A percentile compares a stretch with the other conserved stretches of the same genome.
Evolutionary conservation across 129 eudicot species (phyloP).

Genomic region (Rutidosis leptorrhynchoides): DNA sequence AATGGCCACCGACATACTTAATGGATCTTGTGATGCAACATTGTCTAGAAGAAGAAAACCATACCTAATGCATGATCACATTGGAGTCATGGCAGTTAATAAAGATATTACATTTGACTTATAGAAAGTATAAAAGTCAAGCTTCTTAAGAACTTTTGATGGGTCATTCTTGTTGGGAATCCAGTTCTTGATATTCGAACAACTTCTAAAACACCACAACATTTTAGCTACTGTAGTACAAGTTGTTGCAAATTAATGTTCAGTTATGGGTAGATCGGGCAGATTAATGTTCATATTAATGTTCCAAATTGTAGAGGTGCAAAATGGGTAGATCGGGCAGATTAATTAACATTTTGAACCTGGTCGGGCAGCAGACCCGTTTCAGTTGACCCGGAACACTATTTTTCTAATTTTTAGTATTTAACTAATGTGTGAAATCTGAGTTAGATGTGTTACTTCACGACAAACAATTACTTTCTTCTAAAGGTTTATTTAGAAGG

Average conservation of each 20-base stretch:
- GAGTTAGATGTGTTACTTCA: too few relatives aligned
- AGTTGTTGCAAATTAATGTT: conserved; percentile 56
- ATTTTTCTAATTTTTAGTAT: not conserved
- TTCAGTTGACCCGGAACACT: not conserved
- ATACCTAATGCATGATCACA: conserved; percentile 49
- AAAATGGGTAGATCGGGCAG: not conserved
- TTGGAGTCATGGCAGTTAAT: not conserved
- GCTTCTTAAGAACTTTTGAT: conserved; percentile 87
- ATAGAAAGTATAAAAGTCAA: conserved; percentile 18
- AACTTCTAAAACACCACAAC: conserved; percentile 90
- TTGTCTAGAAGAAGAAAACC: conserved; percentile 73
- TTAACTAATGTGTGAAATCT: not conserved
- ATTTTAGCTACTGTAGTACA: conserved; percentile 71
- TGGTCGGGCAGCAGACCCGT: not conserved
- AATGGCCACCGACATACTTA: conserved; percentile 74
- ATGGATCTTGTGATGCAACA: conserved; percentile 74
- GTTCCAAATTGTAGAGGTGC: too few relatives aligned
- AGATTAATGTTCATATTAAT: too few relatives aligned
- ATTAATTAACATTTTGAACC: not conserved
- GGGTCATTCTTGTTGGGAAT: conserved; percentile 75
- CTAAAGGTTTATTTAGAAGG: too few relatives aligned
- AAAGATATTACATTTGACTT: not conserved
- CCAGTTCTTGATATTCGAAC: conserved; percentile 91
- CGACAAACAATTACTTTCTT: too few relatives aligned
- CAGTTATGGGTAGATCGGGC: too few relatives aligned